These are phyloP conservation scores for Ogataea pignaliae DNA, from an alignment of 805 yeast genomes.

Conservation along the genomic window DNA sequence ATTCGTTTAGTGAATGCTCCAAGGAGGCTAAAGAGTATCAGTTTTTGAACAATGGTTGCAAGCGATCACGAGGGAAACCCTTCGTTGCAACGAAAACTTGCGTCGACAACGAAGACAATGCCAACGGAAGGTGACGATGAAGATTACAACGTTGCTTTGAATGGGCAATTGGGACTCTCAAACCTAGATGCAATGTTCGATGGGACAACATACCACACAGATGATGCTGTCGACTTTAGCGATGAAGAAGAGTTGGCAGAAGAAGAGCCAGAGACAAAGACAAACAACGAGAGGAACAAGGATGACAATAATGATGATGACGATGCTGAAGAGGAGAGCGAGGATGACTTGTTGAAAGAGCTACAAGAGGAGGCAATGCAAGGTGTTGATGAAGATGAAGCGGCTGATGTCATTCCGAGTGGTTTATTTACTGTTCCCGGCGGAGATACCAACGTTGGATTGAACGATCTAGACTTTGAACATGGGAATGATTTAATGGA, in stretches of 20 bases:
- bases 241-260: conserved; percentile 95
- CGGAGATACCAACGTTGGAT: conserved; percentile 22
- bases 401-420: conserved; percentile 20
- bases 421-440: conserved; percentile 30
- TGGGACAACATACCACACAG: conserved; percentile 70
- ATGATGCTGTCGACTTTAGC: conserved; percentile 89
- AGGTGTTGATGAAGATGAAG: conserved; percentile 31
- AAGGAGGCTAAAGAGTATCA: neutral
- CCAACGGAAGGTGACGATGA: conserved; percentile 19
- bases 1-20: no score
- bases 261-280: conserved; percentile 50
- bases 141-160: conserved; percentile 30
- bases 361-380: conserved; percentile 34
- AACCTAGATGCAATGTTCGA: conserved; percentile 32
- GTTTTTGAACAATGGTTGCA: neutral
- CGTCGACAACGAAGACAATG: no score
- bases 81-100: neutral
- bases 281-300: conserved; percentile 13
- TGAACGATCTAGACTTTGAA: conserved; percentile 29
- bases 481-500: conserved; percentile 22
- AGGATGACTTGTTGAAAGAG: conserved; percentile 35
- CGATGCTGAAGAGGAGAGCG: conserved; percentile 29
- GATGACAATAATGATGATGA: conserved; percentile 37
- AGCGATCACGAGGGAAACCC: conserved; percentile 1
- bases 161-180: conserved; percentile 28